Percentiles rank a stretch among this genome's conserved stretches.
Conservation (phyloP, 768 basidiomycete genomes). For the Pleurotus tuber-regium region DNA sequence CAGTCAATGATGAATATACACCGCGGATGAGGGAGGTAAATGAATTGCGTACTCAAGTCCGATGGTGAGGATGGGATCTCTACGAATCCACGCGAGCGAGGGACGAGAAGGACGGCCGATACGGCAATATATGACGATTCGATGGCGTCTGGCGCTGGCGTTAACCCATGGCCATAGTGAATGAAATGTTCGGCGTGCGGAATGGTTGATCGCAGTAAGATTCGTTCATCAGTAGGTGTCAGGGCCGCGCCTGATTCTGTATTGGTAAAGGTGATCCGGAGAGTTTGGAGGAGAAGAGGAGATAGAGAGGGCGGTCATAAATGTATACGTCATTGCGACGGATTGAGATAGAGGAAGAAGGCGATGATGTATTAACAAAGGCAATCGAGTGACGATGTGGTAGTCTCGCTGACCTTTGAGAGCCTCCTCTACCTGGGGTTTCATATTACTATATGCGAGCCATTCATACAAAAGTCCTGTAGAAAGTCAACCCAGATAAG, state of each 20-base stretch:
- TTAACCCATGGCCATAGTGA: constrained; percentile 8
- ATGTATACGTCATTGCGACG: not conserved
- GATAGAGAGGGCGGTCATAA: not conserved
- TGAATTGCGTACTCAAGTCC: not conserved
- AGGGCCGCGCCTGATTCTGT: not conserved
- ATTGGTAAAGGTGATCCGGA: not conserved
- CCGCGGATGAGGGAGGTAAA: not conserved
- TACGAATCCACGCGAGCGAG: not conserved
- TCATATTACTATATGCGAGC: constrained; percentile 8
- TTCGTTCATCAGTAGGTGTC: not conserved
- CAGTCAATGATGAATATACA: not conserved
- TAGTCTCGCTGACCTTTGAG: not conserved
- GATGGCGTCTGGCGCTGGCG: constrained; percentile 1
- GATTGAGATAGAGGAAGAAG: not conserved
- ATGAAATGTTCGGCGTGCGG: constrained; percentile 7
- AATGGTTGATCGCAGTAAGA: constrained; percentile 1
- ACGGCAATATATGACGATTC: constrained; percentile 5
- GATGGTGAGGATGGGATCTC: not conserved
- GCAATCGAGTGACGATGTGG: too few species aligned
- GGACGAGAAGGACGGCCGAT: not conserved
- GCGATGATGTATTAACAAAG: too few species aligned
- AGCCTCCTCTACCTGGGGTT: constrained; percentile 1
- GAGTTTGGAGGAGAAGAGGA: not conserved
- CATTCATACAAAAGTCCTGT: constrained; percentile 6
- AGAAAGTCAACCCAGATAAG: not conserved